Evolutionary conservation across 208 protist species (phyloP), one percentile per base, ranked within the genome.

Genomic region (Wallacemonas sp.): DNA sequence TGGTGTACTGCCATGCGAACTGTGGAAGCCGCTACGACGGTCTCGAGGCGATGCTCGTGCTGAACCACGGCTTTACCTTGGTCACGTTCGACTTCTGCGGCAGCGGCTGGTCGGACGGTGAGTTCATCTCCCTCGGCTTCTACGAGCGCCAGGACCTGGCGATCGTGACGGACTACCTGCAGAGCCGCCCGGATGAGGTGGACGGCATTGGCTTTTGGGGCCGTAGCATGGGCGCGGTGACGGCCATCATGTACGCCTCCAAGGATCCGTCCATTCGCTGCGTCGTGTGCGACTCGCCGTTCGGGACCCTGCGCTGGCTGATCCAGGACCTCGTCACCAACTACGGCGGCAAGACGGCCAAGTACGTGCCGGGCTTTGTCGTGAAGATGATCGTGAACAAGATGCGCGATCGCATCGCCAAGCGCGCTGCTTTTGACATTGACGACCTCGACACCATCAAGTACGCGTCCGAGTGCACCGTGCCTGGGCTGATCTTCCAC

Each of bases 201-300:
- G 80, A 87, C 16, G 76, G 80, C 1, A 83, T 97, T 49, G 86
- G 74, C 55, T 62, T 98, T 27, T 98, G 95, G 95, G 95, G 95
- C 11, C 78, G 95, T 43, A 97, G 88, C 67, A 99, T 99, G 97
- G 97, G 97, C 24, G 97, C 97, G 1, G 95, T 97, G 8, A 97
- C 96, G 16, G 58, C 86, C 23, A 93, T 99, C 76, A 96, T 99
- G 88, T 98, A 99, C 69, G 89, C 89, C 33, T 56, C 82, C 12
- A 95, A 89, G 41, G 95, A 99, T 74, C 72, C 79, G 21, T 88
- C 70, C 16, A 89, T 99, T 39, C 82, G 83, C 34, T 92, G 89
- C 60, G 85, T 99, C 58, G 87, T 98, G 26, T 90, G 96, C 57
- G 97, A 99, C 73, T 96, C 87, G 26, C 96, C 97, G 16, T 99